Percentiles rank a stretch among this genome's conserved stretches.
These are phyloP conservation scores for Heritiera littoralis DNA, from an alignment of 345 rosid species.

Conservation along the genomic window DNA sequence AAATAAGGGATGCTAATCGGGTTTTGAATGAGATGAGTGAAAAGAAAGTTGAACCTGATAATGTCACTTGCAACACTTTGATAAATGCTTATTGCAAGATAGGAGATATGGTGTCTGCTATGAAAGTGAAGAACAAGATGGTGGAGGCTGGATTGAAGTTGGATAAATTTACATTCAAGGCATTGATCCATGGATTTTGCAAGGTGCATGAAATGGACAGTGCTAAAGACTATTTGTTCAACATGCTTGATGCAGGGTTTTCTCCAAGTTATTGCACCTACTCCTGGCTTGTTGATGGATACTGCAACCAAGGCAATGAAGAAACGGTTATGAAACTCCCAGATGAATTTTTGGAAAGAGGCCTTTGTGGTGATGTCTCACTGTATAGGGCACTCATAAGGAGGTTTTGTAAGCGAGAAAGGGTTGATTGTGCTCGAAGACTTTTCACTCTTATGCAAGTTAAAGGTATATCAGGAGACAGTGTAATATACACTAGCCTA, in stretches of 20 bases:
- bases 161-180: constrained; percentile 69
- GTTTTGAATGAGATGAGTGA: constrained; percentile 82
- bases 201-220: constrained; percentile 59
- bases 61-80: constrained; percentile 82
- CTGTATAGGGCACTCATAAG: constrained; percentile 85
- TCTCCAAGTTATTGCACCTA: constrained; percentile 77
- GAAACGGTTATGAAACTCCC: constrained; percentile 52
- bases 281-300: constrained; percentile 83
- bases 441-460: constrained; percentile 58
- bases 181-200: constrained; percentile 85
- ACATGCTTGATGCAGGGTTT: constrained; percentile 73
- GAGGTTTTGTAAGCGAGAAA: constrained; percentile 71
- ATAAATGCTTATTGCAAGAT: constrained; percentile 88
- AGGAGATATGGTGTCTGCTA: constrained; percentile 75
- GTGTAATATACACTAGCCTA: constrained; percentile 62
- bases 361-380: constrained; percentile 55
- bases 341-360: constrained; percentile 59
- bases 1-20: constrained; percentile 76
- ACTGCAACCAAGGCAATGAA: constrained; percentile 51
- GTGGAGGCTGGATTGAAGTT: constrained; percentile 68
- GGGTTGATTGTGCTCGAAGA: constrained; percentile 58
- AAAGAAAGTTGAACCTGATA: constrained; percentile 73
- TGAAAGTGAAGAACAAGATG: constrained; percentile 85
- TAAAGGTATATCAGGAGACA: constrained; percentile 71
- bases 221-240: constrained; percentile 70